Base-by-base conservation (phyloP, 768 basidiomycete species). In the Russula lepida region DNA sequence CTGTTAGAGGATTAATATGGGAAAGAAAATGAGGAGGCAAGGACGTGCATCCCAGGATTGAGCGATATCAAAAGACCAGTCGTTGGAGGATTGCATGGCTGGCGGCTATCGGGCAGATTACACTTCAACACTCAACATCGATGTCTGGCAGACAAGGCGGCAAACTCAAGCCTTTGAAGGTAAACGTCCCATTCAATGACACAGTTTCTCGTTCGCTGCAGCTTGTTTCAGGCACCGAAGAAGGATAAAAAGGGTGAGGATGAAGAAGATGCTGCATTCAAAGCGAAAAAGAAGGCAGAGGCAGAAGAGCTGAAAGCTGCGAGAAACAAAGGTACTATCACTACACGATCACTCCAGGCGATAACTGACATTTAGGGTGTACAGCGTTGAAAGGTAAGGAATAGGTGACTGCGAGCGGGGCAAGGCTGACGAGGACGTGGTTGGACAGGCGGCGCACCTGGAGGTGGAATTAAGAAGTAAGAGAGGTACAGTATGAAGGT, bases 91-190 rank as follows among this genome's bases (percentile, higher is more conserved):
- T 4, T 11, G 46, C 52, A 58, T 58, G 8, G 32, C 30, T 35
- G 33, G n/a, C 33, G 27, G 47, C 21, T 32, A 32, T 47, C 17
- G 27, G 27, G 15, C 21, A n/a, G 27, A 44, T 44, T 44, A 44
- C 4, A 21, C n/a, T 44, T 44, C 4, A 21, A 9, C 43, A 44
- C 21, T 44, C 21, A 23, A 44, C 43, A 21, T 21, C 43, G 43
- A 86, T 86, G 84, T 75, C 83, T 32, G 74, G 79, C 70, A 81
- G 88, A 76, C 85, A 89, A 78, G 89, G 87, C 64, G 91, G 90
- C 70, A 92, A 93, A 75, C 69, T 86, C 56, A 93, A 93, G 81
- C 91, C 91, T 56, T 74, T 92, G 66, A 92, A 92, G 89, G 90
- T 85, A 19, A 32, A 68, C 30, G 11, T 35, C n/a, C 25, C 44